Percentiles rank a stretch among this genome's conserved stretches.
These are phyloP conservation scores for Mycena citricolor DNA, from an alignment of 1,284 basidiomycete species.

Conservation along the genomic window DNA sequence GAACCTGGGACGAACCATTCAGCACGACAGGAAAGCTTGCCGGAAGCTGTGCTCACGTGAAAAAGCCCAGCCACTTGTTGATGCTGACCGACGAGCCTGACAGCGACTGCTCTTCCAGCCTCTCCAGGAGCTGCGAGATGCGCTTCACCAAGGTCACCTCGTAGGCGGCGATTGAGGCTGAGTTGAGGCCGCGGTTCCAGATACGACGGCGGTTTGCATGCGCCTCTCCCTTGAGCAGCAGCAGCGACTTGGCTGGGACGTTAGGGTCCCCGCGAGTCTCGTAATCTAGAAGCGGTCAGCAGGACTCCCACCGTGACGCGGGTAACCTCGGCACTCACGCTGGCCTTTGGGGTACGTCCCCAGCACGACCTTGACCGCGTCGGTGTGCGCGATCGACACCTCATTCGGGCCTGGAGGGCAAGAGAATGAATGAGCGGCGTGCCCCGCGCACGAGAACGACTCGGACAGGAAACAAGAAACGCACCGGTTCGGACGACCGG, in stretches of 20 bases:
- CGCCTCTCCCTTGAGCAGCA: constrained; percentile 37
- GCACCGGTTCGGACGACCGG: constrained; percentile 44
- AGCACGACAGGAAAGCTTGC: constrained; percentile 4
- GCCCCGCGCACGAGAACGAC: no score
- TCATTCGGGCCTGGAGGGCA: constrained; percentile 59
- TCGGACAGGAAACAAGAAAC: constrained; percentile 1
- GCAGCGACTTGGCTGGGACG: constrained; percentile 24
- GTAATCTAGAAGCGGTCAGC: constrained; percentile 7
- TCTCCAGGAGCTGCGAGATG: constrained; percentile 39
- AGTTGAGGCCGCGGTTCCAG: constrained; percentile 58
- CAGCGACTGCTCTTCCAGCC: no score
- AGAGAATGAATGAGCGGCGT: constrained; percentile 1
- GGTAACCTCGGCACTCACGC: constrained; percentile 37
- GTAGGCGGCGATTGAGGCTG: constrained; percentile 52
- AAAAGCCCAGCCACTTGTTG: constrained; percentile 49
- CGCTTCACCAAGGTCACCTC: constrained; percentile 45
- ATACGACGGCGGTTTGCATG: constrained; percentile 52
- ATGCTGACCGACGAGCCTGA: constrained; percentile 46
- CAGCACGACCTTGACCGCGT: constrained; percentile 45
- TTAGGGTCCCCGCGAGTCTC: constrained; percentile 4
- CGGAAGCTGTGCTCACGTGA: constrained; percentile 38
- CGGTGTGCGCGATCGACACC: constrained; percentile 43
- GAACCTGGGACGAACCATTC: constrained; percentile 38
- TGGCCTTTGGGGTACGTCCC: constrained; percentile 52
- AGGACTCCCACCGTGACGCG: background rate